Percentiles rank a stretch among this genome's conserved stretches.
These are phyloP conservation scores for Globisporangium cystogenes DNA, from an alignment of 352 stramenopile species.

Conservation along the genomic window DNA sequence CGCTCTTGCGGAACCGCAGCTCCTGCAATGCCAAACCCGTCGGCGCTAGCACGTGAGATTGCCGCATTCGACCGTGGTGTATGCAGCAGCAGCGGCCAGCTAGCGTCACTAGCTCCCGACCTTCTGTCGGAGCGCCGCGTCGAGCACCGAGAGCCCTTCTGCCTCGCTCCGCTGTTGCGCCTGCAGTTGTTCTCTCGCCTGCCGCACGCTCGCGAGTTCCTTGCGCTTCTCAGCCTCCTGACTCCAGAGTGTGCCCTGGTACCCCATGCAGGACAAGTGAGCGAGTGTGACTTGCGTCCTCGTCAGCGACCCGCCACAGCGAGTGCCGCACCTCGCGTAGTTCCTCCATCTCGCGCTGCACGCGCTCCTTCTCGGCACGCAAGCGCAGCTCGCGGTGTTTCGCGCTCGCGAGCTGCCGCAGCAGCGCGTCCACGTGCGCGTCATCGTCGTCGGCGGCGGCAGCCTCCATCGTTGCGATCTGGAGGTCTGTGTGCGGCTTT, in stretches of 20 bases:
- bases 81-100: not conserved
- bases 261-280: not conserved
- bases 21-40: slow-evolving; percentile 11
- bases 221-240: slow-evolving; percentile 38
- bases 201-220: slow-evolving; percentile 32
- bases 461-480: not conserved
- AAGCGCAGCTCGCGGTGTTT: slow-evolving; percentile 66
- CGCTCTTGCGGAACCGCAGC: slow-evolving; percentile 21
- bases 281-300: too few relatives aligned
- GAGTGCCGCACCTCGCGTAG: slow-evolving; percentile 26
- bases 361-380: slow-evolving; percentile 59
- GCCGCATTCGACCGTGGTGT: not conserved
- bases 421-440: slow-evolving; percentile 36
- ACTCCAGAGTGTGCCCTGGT: slow-evolving; percentile 35
- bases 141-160: slow-evolving; percentile 25
- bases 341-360: slow-evolving; percentile 45
- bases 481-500: not conserved
- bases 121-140: slow-evolving; percentile 24
- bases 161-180: slow-evolving; percentile 24
- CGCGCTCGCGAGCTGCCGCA: slow-evolving; percentile 38
- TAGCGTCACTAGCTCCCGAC: not conserved
- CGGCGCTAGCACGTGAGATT: not conserved
- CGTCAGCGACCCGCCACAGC: too few relatives aligned
- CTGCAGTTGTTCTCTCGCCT: slow-evolving; percentile 23
- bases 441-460: slow-evolving; percentile 18